A percentile compares a stretch with the other conserved stretches of the same genome.
These are phyloP conservation scores for Luffa acutangula DNA, from an alignment of 306 rosid species.

Conservation along the genomic window DNA sequence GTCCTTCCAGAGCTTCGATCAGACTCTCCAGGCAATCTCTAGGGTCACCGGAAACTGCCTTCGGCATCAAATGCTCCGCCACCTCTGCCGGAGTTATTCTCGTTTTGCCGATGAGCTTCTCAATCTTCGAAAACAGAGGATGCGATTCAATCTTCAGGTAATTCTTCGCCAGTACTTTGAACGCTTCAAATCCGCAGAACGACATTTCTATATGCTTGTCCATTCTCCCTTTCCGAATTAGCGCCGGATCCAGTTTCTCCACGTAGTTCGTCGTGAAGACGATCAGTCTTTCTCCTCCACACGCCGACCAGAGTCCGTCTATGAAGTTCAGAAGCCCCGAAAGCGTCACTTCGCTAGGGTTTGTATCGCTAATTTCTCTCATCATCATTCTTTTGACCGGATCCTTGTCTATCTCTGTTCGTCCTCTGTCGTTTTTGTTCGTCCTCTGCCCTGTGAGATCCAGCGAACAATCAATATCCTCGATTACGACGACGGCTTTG, in stretches of 20 bases:
- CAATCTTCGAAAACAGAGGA: conserved; percentile 20
- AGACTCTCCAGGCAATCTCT: conserved; percentile 32
- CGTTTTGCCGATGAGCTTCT: conserved; percentile 23
- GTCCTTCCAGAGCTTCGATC: conserved; percentile 34
- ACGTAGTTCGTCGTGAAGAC: conserved; percentile 55
- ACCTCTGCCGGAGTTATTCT: conserved; percentile 60
- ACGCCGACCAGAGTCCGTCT: conserved; percentile 79
- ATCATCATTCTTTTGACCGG: conserved; percentile 5
- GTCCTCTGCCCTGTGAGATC: conserved; percentile 36
- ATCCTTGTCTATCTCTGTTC: conserved; percentile 11
- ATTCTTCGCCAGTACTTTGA: conserved; percentile 53
- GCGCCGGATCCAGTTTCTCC: conserved; percentile 56
- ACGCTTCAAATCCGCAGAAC: conserved; percentile 48
- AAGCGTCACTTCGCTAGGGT: conserved; percentile 37
- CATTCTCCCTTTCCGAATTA: conserved; percentile 61
- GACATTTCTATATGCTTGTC: conserved; percentile 63
- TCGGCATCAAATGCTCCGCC: conserved; percentile 62
- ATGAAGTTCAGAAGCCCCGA: conserved; percentile 56
- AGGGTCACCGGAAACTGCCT: conserved; percentile 26
- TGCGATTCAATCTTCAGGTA: conserved; percentile 43
- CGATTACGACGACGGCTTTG: conserved; percentile 29
- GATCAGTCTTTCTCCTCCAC: conserved; percentile 54
- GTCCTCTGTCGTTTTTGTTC: conserved; percentile 10
- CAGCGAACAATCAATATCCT: conserved; percentile 42
- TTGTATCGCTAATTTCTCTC: conserved; percentile 12